Evolutionary conservation across 2,329 filamentous ascomycete species (phyloP), one percentile per base, ranked within the genome.

Genomic region (Aspergillus transmontanensis): DNA sequence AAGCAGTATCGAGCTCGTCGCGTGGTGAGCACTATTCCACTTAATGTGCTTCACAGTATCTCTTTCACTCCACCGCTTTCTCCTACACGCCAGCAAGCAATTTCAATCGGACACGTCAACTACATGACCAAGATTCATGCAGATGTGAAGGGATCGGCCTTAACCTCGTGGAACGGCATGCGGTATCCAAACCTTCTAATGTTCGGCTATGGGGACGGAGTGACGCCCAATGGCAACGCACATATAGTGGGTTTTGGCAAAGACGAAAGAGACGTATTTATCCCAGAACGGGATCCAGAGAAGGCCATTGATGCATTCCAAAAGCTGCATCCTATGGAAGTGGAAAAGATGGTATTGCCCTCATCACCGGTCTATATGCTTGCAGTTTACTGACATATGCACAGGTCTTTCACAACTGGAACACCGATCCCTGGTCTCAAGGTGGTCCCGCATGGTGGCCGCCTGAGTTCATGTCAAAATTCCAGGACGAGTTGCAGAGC

Each of bases 21-120:
- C 6, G 65, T 74, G 19, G 58, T 77, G 26, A 69, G 62, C 59
- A 75, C 74, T 7, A 70, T 74, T 1, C 74, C 74, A 4, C 56
- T 72, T 1, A 64, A 62, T 64, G 36, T 39, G 36, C 36, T 39
- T 19, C 36, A 39, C 16, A 39, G 16, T 7, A 39, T 39, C 16
- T 39, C 36, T 0, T 39, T 39, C 36, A 19, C 2, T 39, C 36
- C 16, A 19, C 36, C 16, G 4, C 36, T 39, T 39, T 39, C 65
- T 2, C 50, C 62, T 2, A 50, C 34, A 2, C 69, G 69, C 21
- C 58, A 61, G 21, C 63, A 71, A 43, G 70, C 70, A 3, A 66
- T 72, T 72, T 66, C n/a, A 4, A 54, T 62, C 23, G 60, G 60
- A 11, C 60, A 62, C 43, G 43, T 68, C 26, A 64, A 69, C 55